Evolutionary conservation across 805 yeast genomes (phyloP), one percentile per base, ranked within the genome.

Genomic region (Monosporozyma aquatica): DNA sequence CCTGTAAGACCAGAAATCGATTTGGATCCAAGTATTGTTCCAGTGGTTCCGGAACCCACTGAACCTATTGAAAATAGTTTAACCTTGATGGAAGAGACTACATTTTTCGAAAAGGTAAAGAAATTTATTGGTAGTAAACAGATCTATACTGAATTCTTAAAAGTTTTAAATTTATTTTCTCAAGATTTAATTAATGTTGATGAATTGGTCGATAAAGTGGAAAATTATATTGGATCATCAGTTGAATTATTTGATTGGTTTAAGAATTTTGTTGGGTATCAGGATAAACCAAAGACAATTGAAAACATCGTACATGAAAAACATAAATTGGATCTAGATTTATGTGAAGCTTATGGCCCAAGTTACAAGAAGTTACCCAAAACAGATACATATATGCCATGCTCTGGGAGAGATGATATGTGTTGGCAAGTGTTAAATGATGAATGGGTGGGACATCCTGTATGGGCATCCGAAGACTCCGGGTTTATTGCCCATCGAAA

Each of bases 391-490:
- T 84, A 78, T 56, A 87, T 87, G 95, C 97, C 97, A 18, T 90
- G 97, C 55, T 84, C 95, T 8, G 98, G 98, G 14, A 78, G 99
- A 55, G 99, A 92, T 64, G 97, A 90, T 54, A 84, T 92, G 89
- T 92, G 98, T 61, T 90, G 97, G 97, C 97, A 90, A 58, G 96
- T 92, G 13, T 72, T 92, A 53, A 92, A 92, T 63, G 98, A 92
- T 62, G 97, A 90, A 64, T 92, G 97, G 97, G 97, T 92, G 27
- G 96, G 97, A 6, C 97, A 92, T 64, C 99, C 99, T 18, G 94
- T 95, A n/a, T 92, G 99, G 99, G 98, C 97, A 4, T 90, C 97
- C 0, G 99, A 92, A 62, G 99, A 92, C 62, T 85, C 96, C 10
- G 99, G 98, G 0, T 92, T 90, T 55, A 89, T 92, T 59, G 96